phyloP scores from a whole-genome alignment of 768 basidiomycete species.

The Panaeolus papilionaceus region DNA sequence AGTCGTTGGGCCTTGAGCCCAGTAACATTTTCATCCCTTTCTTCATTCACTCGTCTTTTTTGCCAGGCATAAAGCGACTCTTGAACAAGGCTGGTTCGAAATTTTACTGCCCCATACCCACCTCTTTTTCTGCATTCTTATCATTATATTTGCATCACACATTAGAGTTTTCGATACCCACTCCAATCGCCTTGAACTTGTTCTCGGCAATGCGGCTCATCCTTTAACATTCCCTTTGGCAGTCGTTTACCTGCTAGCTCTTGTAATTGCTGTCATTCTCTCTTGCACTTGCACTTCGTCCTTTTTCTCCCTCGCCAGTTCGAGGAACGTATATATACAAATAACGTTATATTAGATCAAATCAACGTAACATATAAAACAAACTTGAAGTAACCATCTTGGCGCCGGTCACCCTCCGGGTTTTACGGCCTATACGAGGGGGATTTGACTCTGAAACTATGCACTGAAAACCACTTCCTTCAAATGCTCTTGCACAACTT shows the following conservation, averaged over 20 bases:
- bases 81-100: conserved; percentile 13
- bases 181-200: conserved; percentile 16
- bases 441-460: too few species aligned
- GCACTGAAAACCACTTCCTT: too few species aligned
- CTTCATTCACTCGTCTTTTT: background rate
- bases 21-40: conserved; percentile 10
- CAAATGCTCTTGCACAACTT: too few species aligned
- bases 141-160: conserved; percentile 5
- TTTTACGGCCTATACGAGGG: background rate
- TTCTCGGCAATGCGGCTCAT: conserved; percentile 18
- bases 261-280: conserved; percentile 33
- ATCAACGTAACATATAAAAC: background rate
- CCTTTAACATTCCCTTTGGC: conserved; percentile 17
- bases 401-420: conserved; percentile 11
- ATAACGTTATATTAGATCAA: conserved; percentile 21
- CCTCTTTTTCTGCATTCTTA: background rate
- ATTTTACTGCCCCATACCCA: conserved; percentile 10
- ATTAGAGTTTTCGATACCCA: conserved; percentile 16
- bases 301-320: conserved; percentile 25
- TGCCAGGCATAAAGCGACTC: conserved; percentile 3
- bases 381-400: conserved; percentile 22
- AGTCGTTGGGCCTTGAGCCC: background rate
- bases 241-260: conserved; percentile 18
- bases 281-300: conserved; percentile 32
- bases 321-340: conserved; percentile 27